Evolutionary conservation across 345 rosid genomes (phyloP).

Genomic region (rapeseed (Brassica napus)): DNA sequence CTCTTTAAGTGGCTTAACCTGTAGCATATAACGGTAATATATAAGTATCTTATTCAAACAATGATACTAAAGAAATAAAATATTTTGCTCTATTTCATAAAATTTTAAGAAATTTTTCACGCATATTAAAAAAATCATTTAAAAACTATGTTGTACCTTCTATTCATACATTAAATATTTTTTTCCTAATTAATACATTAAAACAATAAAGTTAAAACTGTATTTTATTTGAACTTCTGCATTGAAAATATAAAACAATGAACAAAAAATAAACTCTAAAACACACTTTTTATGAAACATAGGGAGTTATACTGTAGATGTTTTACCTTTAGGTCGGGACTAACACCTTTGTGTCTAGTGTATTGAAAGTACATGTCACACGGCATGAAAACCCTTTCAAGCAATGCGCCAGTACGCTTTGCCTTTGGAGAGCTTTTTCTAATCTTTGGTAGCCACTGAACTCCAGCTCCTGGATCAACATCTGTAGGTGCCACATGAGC

Average conservation of each 20-base stretch:
- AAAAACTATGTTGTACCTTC: too few species aligned
- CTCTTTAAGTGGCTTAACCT: constrained; percentile 95
- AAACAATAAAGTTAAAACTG: too few species aligned
- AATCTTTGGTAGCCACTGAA: constrained; percentile 97
- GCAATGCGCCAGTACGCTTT: constrained; percentile 96
- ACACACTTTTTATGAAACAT: too few species aligned
- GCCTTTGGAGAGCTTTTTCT: constrained; percentile 76
- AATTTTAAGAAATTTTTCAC: too few species aligned
- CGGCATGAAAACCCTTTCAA: constrained; percentile 98
- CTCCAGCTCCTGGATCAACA: constrained; percentile 98
- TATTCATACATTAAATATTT: too few species aligned
- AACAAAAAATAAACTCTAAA: background rate
- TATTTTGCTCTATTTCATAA: too few species aligned
- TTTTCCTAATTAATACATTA: too few species aligned
- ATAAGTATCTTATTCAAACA: constrained; percentile 21
- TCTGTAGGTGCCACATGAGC: constrained; percentile 99
- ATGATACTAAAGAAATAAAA: background rate
- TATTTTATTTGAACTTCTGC: too few species aligned
- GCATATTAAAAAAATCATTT: too few species aligned
- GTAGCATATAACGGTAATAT: background rate
- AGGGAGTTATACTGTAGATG: background rate
- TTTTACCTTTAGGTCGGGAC: constrained; percentile 89
- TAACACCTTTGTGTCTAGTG: constrained; percentile 94
- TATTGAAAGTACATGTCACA: constrained; percentile 97
- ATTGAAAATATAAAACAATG: background rate